Percentiles rank a stretch among this genome's conserved stretches.
Conservation (phyloP, 306 rosid species). For the Trifolium dubium region DNA sequence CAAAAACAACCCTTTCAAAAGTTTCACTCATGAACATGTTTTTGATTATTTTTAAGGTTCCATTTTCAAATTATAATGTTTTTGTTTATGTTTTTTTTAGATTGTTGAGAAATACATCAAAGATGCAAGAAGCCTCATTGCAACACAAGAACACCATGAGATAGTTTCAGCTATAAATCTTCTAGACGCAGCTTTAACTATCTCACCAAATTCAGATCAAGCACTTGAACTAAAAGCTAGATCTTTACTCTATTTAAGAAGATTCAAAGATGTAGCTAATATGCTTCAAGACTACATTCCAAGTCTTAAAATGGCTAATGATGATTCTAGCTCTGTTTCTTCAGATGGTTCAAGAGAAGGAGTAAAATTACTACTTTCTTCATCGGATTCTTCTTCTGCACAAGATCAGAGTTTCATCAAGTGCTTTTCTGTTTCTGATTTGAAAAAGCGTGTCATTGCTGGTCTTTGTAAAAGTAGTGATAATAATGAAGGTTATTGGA, state of each 20-base stretch:
- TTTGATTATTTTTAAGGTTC: not conserved
- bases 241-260: constrained; percentile 68
- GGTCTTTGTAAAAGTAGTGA: constrained; percentile 74
- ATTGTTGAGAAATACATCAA: constrained; percentile 79
- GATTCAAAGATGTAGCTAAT: constrained; percentile 87
- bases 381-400: constrained; percentile 49
- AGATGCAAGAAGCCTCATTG: constrained; percentile 78
- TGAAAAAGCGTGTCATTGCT: constrained; percentile 92
- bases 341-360: constrained; percentile 72
- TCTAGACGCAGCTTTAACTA: constrained; percentile 78
- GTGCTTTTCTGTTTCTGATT: constrained; percentile 92
- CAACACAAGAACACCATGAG: constrained; percentile 70
- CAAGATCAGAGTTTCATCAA: constrained; percentile 80
- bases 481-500: constrained; percentile 91
- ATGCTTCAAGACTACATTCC: constrained; percentile 97
- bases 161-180: constrained; percentile 67
- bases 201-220: constrained; percentile 69
- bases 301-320: constrained; percentile 66
- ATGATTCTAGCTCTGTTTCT: constrained; percentile 59
- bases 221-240: constrained; percentile 86
- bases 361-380: constrained; percentile 72
- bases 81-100: constrained; percentile 36
- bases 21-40: too few relatives aligned
- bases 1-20: not conserved
- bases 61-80: not conserved